These are phyloP conservation scores for Fusarium sororula DNA, from an alignment of 2,329 filamentous ascomycete genomes.

Conservation along the genomic window DNA sequence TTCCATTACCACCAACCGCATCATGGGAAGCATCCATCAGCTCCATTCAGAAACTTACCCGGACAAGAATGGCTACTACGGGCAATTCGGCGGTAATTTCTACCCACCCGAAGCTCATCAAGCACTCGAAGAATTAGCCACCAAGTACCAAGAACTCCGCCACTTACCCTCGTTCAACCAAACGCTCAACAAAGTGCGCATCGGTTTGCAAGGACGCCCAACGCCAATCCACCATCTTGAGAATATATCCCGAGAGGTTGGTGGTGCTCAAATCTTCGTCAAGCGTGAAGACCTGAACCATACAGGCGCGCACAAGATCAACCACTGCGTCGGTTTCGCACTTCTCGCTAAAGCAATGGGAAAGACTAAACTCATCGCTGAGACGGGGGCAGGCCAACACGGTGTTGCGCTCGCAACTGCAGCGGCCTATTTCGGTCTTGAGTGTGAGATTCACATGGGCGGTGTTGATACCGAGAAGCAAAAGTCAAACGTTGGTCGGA, in stretches of 20 bases:
- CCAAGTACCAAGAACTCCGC: neutral
- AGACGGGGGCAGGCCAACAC: constrained; percentile 9
- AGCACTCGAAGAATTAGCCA: neutral
- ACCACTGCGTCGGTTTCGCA: constrained; percentile 10
- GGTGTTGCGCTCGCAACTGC: constrained; percentile 11
- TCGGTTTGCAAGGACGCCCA: neutral
- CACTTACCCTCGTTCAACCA: neutral
- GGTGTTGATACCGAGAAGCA: constrained; percentile 1
- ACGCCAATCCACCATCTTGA: neutral
- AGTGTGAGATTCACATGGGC: constrained; percentile 10
- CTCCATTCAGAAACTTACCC: neutral
- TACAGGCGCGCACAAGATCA: constrained; percentile 9
- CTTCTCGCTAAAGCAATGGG: constrained; percentile 13
- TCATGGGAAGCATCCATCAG: neutral
- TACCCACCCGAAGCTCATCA: neutral
- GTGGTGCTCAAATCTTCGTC: neutral
- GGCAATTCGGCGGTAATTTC: neutral
- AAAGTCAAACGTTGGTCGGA: constrained; percentile 7
- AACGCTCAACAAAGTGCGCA: neutral
- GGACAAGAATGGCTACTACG: neutral
- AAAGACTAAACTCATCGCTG: neutral
- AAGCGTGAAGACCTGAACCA: constrained; percentile 6
- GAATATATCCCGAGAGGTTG: neutral
- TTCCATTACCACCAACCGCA: accelerated
- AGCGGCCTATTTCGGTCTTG: neutral